Evolutionary conservation across 257 asterid genomes (phyloP), one percentile per base, ranked within the genome.

Genomic region (Solanum virginianum): DNA sequence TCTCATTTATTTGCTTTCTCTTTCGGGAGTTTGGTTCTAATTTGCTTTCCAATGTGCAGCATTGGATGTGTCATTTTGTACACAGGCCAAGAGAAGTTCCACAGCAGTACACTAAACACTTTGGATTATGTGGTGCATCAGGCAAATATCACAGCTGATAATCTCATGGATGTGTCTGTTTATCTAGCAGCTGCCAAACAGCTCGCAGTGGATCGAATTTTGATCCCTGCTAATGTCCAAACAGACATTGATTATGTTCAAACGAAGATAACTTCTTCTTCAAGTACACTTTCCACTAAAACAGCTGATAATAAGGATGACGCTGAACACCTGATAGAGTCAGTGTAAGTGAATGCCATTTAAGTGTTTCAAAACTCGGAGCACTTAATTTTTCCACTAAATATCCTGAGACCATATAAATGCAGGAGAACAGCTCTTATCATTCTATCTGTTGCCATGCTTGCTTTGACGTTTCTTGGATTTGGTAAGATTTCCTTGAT

Each of bases 381-480:
- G 5, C 2, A 1, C 56, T 71, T 71, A 71, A 43, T 0, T 70
- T 32, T 71, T 9, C 51, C 14, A 69, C 29, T 66, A n/a, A 39
- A 75, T 1, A 56, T 54, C 47, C 26, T 45, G 22, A 32, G 8
- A 24, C 36, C 41, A 10, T 81, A 6, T 79, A 86, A 80, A 66
- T 92, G 92, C 95, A 95, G 99, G 98, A 91, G 98, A 89, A 80
- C 89, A 90, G 95, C 95, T 82, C 95, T 96, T 49, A 96, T 96
- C 87, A 9, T 96, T 63, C 93, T 94, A 54, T 93, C 99, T 32
- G 98, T 94, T 1, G 91, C 92, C 60, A 94, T 96, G 98, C 97
- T 96, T 85, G 85, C 91, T 55, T 70, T 94, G 66, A 92, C 97
- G 15, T 93, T 94, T 83, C 92, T 96, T 83, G 99, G 98, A 90